Conservation (phyloP, 805 yeast genomes). For the Teunomyces stri region DNA sequence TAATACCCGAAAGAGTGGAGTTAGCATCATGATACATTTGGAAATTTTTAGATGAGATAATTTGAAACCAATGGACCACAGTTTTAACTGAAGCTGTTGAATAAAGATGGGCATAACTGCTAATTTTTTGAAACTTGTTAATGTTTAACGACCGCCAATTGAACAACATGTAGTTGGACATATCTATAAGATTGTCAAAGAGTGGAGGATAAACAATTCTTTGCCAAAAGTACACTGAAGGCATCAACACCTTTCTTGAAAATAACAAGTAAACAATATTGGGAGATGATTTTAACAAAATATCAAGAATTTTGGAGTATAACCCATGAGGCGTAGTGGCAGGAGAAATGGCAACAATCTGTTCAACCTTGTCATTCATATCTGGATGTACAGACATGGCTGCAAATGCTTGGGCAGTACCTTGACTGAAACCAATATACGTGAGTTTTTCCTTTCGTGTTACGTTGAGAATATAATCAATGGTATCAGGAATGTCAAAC, state of each 20-base stretch:
- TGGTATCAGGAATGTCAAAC: conserved; percentile 82
- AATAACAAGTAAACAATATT: conserved; percentile 65
- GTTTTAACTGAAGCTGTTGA: conserved; percentile 72
- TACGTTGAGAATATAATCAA: conserved; percentile 63
- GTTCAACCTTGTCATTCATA: conserved; percentile 53
- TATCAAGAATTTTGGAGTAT: conserved; percentile 70
- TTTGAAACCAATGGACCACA: conserved; percentile 40
- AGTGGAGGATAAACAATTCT: conserved; percentile 73
- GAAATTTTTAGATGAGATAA: conserved; percentile 69
- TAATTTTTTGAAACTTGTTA: conserved; percentile 64
- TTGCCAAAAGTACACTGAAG: conserved; percentile 80
- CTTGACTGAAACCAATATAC: conserved; percentile 90
- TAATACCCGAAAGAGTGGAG: conserved; percentile 21
- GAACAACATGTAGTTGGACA: conserved; percentile 64
- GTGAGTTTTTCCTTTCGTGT: conserved; percentile 46
- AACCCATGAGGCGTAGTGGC: conserved; percentile 91
- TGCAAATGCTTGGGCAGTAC: conserved; percentile 91
- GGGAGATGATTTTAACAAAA: conserved; percentile 75
- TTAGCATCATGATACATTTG: conserved; percentile 81
- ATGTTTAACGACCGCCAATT: conserved; percentile 80
- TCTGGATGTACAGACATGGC: conserved; percentile 64
- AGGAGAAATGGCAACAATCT: conserved; percentile 84
- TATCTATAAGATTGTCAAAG: conserved; percentile 69
- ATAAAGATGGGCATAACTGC: conserved; percentile 84
- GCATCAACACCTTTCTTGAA: conserved; percentile 71